Evolutionary conservation across 2,329 filamentous ascomycete genomes (phyloP).

Genomic region (Chaetomium strumarium): DNA sequence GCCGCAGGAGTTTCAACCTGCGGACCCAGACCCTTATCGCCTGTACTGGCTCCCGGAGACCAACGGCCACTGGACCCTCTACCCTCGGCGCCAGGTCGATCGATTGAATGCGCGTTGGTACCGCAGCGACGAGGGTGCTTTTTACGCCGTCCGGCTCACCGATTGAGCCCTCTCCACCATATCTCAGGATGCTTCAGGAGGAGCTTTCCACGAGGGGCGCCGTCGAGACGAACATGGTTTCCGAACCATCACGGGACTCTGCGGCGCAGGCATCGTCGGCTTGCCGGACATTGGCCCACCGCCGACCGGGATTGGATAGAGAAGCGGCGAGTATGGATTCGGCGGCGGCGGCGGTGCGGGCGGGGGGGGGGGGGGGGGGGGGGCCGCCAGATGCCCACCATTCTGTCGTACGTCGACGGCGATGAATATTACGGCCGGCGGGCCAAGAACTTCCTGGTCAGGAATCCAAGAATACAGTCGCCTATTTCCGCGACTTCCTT

Average conservation of each 20-base stretch:
- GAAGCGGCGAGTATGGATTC: no score
- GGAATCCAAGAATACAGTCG: constrained; percentile 88
- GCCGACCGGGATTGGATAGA: no score
- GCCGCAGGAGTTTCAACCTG: constrained; percentile 59
- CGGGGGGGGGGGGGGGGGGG: no score
- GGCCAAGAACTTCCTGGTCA: constrained; percentile 87
- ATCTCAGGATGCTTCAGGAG: no score
- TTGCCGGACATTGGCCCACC: no score
- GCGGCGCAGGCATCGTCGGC: no score
- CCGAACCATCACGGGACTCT: no score
- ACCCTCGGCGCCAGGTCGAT: constrained; percentile 56
- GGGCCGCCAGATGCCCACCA: constrained; percentile 95
- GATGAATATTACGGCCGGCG: constrained; percentile 96
- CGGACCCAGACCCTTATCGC: constrained; percentile 53
- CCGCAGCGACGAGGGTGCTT: constrained; percentile 49
- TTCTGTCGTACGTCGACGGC: constrained; percentile 89
- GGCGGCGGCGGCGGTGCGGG: no score
- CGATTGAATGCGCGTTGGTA: constrained; percentile 54
- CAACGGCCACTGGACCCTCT: constrained; percentile 54
- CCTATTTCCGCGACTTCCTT: constrained; percentile 92
- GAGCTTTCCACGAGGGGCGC: no score
- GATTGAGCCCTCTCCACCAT: neutral
- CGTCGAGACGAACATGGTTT: no score
- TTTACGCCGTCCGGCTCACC: constrained; percentile 50
- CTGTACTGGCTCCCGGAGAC: constrained; percentile 58